Evolutionary conservation across 768 basidiomycete species (phyloP).

Genomic region (Suillus placidus): DNA sequence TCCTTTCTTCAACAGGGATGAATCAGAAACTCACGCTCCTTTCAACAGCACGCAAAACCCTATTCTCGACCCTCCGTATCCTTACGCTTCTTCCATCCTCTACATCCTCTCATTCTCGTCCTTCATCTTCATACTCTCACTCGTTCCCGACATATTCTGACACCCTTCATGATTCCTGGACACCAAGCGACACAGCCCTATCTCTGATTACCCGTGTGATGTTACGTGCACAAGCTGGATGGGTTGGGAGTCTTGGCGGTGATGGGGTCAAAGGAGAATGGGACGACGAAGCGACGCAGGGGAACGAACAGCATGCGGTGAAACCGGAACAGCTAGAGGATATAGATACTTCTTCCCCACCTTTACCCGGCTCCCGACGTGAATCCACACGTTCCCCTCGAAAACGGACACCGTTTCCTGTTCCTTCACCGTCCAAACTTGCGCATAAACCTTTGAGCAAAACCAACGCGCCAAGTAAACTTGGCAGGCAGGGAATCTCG

Average conservation of each 20-base stretch:
- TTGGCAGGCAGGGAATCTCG: background rate
- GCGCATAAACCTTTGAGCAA: background rate
- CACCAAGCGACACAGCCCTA: background rate
- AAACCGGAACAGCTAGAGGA: background rate
- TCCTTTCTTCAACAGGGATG: background rate
- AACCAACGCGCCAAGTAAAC: background rate
- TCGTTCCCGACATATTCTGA: slow-evolving; percentile 1
- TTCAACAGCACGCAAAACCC: background rate
- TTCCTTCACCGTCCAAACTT: background rate
- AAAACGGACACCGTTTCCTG: background rate
- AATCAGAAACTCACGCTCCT: background rate
- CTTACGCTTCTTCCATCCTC: slow-evolving; percentile 1
- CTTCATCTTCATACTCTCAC: background rate
- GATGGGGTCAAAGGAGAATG: background rate
- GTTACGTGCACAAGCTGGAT: slow-evolving; percentile 7
- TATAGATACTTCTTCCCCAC: background rate
- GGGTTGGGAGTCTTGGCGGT: background rate
- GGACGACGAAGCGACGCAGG: background rate
- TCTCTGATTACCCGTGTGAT: background rate
- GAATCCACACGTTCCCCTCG: background rate
- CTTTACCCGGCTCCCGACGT: background rate
- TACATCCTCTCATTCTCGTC: background rate
- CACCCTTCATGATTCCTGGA: background rate
- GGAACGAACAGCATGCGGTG: no score
- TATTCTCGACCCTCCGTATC: slow-evolving; percentile 5